These are phyloP conservation scores for Picocystis salinarum DNA, from an alignment of 139 green algal genomes.

Conservation along the genomic window DNA sequence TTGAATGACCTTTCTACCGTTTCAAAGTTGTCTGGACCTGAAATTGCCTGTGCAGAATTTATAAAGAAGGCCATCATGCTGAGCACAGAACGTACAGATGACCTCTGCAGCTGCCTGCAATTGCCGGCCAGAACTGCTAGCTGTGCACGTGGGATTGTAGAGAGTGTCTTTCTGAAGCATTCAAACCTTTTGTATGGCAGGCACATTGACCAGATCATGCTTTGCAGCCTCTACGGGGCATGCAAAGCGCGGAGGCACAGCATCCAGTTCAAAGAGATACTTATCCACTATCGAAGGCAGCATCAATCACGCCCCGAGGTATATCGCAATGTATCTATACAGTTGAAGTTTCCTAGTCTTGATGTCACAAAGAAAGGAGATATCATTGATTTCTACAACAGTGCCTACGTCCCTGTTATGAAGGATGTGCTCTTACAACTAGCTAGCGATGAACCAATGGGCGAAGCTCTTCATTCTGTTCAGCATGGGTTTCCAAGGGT, in stretches of 20 bases:
- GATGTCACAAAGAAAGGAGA: conserved; percentile 43
- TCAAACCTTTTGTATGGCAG: conserved; percentile 68
- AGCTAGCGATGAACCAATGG: too few species aligned
- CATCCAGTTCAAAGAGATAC: conserved; percentile 59
- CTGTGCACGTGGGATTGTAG: too few species aligned
- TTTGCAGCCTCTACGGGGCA: conserved; percentile 68
- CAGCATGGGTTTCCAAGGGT: too few species aligned
- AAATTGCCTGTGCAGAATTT: too few species aligned
- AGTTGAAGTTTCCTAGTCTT: conserved; percentile 6
- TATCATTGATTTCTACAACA: conserved; percentile 87
- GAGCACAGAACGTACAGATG: too few species aligned
- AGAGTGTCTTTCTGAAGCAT: too few species aligned
- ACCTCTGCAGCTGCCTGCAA: too few species aligned
- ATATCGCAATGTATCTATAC: conserved; percentile 42
- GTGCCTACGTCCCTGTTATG: conserved; percentile 41
- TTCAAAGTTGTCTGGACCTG: too few species aligned
- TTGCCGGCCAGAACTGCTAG: too few species aligned
- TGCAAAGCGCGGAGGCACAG: conserved; percentile 40
- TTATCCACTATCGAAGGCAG: conserved; percentile 57
- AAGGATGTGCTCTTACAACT: conserved; percentile 19
- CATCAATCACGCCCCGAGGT: conserved; percentile 39
- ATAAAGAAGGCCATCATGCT: too few species aligned
- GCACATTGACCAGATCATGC: conserved; percentile 76
- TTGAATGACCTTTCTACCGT: too few species aligned
- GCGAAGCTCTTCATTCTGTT: too few species aligned